Base-by-base conservation (phyloP, 2,329 filamentous ascomycete species). In the Amauroascus verrucosus region DNA sequence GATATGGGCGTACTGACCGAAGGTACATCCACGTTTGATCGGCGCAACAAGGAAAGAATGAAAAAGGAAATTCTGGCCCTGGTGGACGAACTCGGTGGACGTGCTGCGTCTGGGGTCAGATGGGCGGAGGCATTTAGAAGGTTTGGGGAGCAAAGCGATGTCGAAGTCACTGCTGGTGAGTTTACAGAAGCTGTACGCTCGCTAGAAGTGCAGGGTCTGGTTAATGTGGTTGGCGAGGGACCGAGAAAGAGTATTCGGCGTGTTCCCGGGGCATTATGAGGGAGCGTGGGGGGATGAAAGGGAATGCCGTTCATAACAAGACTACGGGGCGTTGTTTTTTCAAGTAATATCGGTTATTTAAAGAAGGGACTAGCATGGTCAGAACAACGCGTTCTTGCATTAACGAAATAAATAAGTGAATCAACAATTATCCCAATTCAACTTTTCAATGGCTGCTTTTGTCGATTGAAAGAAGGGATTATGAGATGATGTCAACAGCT, bases 1-100 rank as follows among this genome's bases (percentile, higher is more conserved):
- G 93, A 98, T 67, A 97, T 98, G 93, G 86, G 86, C 53, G 75
- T 98, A 47, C 76, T 98, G 58, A 96, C 90, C 0, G 93, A 97
- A 65, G 93, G 93, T n/a, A 94, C 88, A 1, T 89, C 85, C 61
- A 83, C 88, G 0, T 83, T 83, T n/a, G 93, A 97, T 68, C 78
- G 93, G 48, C 83, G 87, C 65, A 77, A 88, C 59, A 86, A 84
- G 65, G 83, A 85, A 37, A 90, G 96, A 67, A 73, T 98, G 63
- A 95, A 94, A 76, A 81, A 79, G 54, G 89, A 85, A 0, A 76
- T 95, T 0, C 67, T 95, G 32, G 74, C 73, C 32, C 73, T 89
- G 18, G 70, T 98, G 11, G 91, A 97, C 65, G 89, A 95, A 61
- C 78, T 95, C 72, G 83, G 84, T 2, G 76, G 82, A 20, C 72